Evolutionary conservation across 257 asterid genomes (phyloP), one percentile per base, ranked within the genome.

Genomic region (Scutellaria galericulata): DNA sequence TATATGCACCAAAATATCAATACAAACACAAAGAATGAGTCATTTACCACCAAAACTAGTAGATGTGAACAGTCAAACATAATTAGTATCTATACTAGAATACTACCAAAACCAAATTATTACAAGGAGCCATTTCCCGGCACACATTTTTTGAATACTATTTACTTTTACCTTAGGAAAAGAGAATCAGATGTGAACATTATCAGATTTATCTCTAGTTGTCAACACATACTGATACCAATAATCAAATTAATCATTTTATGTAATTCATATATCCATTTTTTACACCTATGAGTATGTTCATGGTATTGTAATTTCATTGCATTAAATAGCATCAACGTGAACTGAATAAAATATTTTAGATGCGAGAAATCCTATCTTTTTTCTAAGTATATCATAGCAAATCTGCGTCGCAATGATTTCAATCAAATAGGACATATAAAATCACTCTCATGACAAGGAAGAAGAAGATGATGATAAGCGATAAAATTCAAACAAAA

Each of bases 1-100:
- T 56, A 54, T 56, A 54, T 64, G 69, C 71, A 73, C 59, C 66
- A 18, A 67, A 14, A 60, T 68, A 53, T 42, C 50, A 7, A 35
- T 24, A 31, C 52, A 72, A 58, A 40, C 47, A 5, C 27, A 2
- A 24, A 2, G 9, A 40, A 22, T 9, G 70, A n/a, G 51, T 41
- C 11, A 68, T 46, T 64, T 59, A 35, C 18, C 57, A 58, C 64
- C 9, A 35, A 24, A 41, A 54, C 35, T 47, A 14, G 40, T 18
- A 51, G 7, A 20, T 3, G 14, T n/a, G 35, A 45, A 9, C 6
- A 48, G 44, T 20, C 54, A 65, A 64, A 18, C 2, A 44, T 12
- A n/a, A 42, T 12, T 15, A 20, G 9, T 1, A 1, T 20, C 27
- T 5, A 22, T 52, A 14, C 31, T 11, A 50, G 20, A 9, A 15